phyloP scores from a whole-genome alignment of 228 moss, liverwort and hornwort genomes.

The Sphagnum magellanicum region DNA sequence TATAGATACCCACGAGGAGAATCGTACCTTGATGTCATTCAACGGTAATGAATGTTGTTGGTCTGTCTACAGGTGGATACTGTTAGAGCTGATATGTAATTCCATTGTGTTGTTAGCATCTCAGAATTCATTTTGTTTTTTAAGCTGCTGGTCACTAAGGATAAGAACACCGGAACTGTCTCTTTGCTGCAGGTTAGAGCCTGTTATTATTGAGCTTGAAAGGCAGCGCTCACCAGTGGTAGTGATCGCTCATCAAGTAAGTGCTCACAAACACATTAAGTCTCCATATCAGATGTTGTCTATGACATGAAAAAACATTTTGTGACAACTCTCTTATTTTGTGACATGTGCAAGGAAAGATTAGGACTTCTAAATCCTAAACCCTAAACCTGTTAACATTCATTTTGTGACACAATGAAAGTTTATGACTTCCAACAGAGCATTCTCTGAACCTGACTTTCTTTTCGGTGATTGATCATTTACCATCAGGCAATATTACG shows the following conservation, averaged over 20 bases:
- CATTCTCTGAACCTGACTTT: not conserved
- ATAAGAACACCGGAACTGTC: not conserved
- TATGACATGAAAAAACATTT: no score
- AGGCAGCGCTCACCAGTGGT: slow-evolving; percentile 97
- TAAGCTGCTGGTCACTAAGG: not conserved
- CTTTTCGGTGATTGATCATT: slow-evolving; percentile 13
- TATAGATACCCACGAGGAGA: slow-evolving; percentile 98
- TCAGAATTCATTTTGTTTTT: not conserved
- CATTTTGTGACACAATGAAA: not conserved
- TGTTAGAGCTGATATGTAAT: not conserved
- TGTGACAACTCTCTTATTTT: not conserved
- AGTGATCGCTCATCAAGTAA: slow-evolving; percentile 97
- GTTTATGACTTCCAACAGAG: not conserved
- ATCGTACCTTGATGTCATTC: slow-evolving; percentile 98
- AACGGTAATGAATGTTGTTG: slow-evolving; percentile 44
- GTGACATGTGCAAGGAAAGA: not conserved
- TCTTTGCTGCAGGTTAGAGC: slow-evolving; percentile 70
- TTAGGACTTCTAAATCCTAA: not conserved
- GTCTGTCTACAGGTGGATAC: not conserved
- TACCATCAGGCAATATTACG: slow-evolving; percentile 59
- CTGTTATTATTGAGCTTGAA: slow-evolving; percentile 97
- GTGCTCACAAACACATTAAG: slow-evolving; percentile 1
- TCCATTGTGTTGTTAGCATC: not conserved
- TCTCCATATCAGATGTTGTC: not conserved
- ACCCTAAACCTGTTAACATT: not conserved